phyloP scores from a whole-genome alignment of 2,329 filamentous ascomycete genomes.

The Fusarium beomiforme region DNA sequence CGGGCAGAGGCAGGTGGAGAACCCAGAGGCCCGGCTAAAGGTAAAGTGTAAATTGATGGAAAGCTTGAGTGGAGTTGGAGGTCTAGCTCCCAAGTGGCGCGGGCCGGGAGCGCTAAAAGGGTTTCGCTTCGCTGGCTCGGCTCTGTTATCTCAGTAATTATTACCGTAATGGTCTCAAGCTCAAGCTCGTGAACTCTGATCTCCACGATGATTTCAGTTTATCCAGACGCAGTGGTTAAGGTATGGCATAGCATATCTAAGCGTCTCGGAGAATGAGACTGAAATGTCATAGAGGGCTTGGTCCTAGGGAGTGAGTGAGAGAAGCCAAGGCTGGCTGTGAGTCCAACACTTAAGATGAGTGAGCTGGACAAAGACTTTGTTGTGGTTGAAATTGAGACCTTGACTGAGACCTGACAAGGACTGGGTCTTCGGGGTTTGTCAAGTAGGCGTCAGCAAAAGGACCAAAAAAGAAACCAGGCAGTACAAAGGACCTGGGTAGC shows the following conservation, averaged over 20 bases:
- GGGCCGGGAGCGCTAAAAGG: constrained; percentile 36
- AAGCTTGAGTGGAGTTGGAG: constrained; percentile 20
- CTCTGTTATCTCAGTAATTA: constrained; percentile 8
- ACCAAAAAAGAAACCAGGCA: not conserved
- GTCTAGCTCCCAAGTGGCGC: constrained; percentile 32
- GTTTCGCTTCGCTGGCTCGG: constrained; percentile 21
- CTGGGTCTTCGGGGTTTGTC: constrained; percentile 12
- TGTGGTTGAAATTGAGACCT: not conserved
- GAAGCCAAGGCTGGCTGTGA: not conserved
- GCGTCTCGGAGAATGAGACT: constrained; percentile 2
- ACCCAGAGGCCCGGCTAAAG: constrained; percentile 36
- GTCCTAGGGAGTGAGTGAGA: constrained; percentile 1
- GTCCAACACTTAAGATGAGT: not conserved
- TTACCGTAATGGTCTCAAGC: constrained; percentile 10
- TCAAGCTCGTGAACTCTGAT: constrained; percentile 7
- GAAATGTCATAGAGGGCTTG: not conserved
- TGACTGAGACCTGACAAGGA: constrained; percentile 1
- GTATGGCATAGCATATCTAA: constrained; percentile 9
- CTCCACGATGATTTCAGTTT: constrained; percentile 5
- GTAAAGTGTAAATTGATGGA: constrained; percentile 33
- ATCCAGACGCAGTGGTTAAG: constrained; percentile 23
- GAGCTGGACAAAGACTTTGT: constrained; percentile 1
- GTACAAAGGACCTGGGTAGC: not conserved
- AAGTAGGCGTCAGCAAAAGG: not conserved
- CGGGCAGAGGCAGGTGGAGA: constrained; percentile 36